Evolutionary conservation across 768 basidiomycete species (phyloP).

Genomic region (Thelephora ganbajun): DNA sequence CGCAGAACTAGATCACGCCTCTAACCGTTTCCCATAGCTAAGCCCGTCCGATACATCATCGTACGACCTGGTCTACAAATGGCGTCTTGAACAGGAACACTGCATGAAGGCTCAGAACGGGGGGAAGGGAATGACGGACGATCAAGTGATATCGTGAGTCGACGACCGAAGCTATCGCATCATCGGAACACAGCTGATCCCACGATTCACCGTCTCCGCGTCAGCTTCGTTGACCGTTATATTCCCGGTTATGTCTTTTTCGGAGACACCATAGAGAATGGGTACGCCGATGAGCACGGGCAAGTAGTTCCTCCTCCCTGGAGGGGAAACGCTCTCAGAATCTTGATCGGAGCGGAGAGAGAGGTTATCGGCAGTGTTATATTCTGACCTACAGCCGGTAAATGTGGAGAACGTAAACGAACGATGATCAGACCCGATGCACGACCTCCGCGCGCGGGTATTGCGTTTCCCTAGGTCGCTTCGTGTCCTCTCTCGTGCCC

Average conservation of each 20-base stretch:
- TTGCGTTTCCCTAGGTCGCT: too few relatives aligned
- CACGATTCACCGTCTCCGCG: neutral
- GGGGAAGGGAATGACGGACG: conserved; percentile 81
- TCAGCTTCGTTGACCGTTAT: conserved; percentile 82
- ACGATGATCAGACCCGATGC: too few relatives aligned
- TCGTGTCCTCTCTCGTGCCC: too few relatives aligned
- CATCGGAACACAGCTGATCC: conserved; percentile 3
- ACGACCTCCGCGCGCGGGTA: too few relatives aligned
- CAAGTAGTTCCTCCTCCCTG: conserved; percentile 19
- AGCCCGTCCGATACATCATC: conserved; percentile 21
- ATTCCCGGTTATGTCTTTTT: conserved; percentile 92
- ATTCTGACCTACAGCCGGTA: conserved; percentile 21
- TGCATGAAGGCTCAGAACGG: conserved; percentile 77
- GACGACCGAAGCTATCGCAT: neutral
- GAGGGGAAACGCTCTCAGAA: conserved; percentile 34
- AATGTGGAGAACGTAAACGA: too few relatives aligned
- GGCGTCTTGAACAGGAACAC: conserved; percentile 86
- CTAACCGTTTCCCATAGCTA: conserved; percentile 18
- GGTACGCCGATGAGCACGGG: conserved; percentile 12
- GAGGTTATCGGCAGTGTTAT: conserved; percentile 25
- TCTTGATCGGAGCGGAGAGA: conserved; percentile 43
- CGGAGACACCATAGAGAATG: conserved; percentile 36
- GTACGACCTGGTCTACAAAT: conserved; percentile 57
- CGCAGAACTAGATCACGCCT: neutral
- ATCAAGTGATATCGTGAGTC: conserved; percentile 43